Base-by-base conservation (phyloP, 352 stramenopile species). In the Globisporangium heterothallicum region DNA sequence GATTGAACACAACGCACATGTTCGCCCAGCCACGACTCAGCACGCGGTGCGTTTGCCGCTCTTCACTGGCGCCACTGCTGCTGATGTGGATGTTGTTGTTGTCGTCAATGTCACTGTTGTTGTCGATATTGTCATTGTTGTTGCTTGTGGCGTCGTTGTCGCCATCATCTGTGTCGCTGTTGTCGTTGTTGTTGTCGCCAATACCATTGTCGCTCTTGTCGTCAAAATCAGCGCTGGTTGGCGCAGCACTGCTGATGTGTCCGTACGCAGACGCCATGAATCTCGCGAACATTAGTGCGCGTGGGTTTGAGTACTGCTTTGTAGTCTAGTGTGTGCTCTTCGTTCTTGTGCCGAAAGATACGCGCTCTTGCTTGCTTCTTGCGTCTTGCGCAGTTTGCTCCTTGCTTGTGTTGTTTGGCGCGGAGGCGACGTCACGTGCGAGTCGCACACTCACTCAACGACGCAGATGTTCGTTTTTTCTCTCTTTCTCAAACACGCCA, bases 211-310 rank as follows among this genome's bases (percentile, higher is more conserved):
- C n/a, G 32, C 12, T 36, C n/a, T n/a, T n/a, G n/a, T n/a, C n/a
- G 13, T 40, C 34, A n/a, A 12, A n/a, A 49, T 24, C 35, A 59
- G n/a, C n/a, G n/a, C n/a, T n/a, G n/a, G n/a, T n/a, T n/a, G n/a
- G n/a, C n/a, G n/a, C n/a, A n/a, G n/a, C n/a, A n/a, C n/a, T 14
- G 48, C 46, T 56, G 19, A 45, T 3, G 7, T 55, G 42, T 38
- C 64, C 57, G 26, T 70, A 25, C 44, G 45, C 49, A 7, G 62
- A 60, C 43, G 62, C 61, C 65, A 74, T 70, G 38, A 61, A 61
- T 48, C 57, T 69, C 61, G 42, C 42, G 24, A 48, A 14, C 42
- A 48, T 48, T 10, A n/a, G 13, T 4, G 42, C 22, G 14, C 14
- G 24, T 32, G 42, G 4, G 24, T 13, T 2, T 32, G 2, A 6